Percentiles rank a stretch among this genome's conserved stretches.
Evolutionary conservation across 345 rosid species (phyloP).

Genomic region (Gynandropsis gynandra): DNA sequence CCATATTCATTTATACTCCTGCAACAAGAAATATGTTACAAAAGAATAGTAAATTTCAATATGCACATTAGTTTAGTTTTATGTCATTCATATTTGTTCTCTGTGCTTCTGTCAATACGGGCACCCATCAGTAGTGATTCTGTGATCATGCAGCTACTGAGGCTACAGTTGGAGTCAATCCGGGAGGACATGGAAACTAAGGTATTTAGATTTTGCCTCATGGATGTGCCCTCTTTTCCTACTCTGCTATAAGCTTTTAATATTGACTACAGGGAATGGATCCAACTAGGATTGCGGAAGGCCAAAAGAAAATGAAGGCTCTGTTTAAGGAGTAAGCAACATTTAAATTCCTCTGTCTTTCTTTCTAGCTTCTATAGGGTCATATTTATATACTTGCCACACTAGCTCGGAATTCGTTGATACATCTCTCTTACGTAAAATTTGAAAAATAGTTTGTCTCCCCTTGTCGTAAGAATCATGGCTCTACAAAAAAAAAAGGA

Average conservation of each 20-base stretch:
- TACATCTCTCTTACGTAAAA: too few species aligned
- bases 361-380: too few species aligned
- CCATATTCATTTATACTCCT: background rate
- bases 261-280: too few species aligned
- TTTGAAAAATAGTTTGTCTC: too few species aligned
- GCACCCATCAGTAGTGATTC: conserved; percentile 17
- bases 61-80: background rate
- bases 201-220: conserved; percentile 29
- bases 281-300: conserved; percentile 40
- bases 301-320: conserved; percentile 54
- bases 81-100: conserved; percentile 1
- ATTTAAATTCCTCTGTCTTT: conserved; percentile 2
- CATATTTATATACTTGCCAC: too few species aligned
- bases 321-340: conserved; percentile 68
- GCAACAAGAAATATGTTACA: background rate
- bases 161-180: conserved; percentile 58
- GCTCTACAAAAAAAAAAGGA: too few species aligned
- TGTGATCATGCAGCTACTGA: conserved; percentile 53
- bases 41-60: conserved; percentile 9
- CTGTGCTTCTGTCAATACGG: background rate
- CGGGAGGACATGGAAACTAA: conserved; percentile 43
- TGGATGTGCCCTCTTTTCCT: background rate
- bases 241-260: conserved; percentile 1
- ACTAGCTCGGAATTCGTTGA: too few species aligned
- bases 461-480: too few species aligned